Percentiles rank a stretch among this genome's conserved stretches.
Evolutionary conservation across 495 filamentous ascomycete genomes (phyloP).

Genomic region (Cryomyces minteri): DNA sequence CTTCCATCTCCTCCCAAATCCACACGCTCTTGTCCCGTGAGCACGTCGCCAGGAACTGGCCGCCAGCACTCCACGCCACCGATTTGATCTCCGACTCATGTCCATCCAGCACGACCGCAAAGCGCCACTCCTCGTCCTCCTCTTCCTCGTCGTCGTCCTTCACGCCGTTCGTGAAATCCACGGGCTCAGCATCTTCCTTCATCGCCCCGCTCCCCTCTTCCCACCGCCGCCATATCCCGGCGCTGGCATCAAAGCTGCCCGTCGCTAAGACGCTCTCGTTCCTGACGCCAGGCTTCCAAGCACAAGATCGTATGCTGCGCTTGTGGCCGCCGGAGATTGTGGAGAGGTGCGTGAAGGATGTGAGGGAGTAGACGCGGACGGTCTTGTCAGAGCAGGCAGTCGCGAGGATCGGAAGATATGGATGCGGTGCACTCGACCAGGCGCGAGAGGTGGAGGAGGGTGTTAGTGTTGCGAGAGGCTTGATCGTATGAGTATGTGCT

Average conservation of each 20-base stretch:
- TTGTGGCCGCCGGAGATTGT: slow-evolving; percentile 83
- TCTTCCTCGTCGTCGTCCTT: slow-evolving; percentile 9
- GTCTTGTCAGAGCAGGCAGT: slow-evolving; percentile 74
- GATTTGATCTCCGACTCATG: slow-evolving; percentile 89
- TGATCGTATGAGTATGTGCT: not conserved
- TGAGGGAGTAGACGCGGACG: slow-evolving; percentile 73
- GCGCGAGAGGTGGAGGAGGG: slow-evolving; percentile 59
- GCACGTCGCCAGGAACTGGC: slow-evolving; percentile 74
- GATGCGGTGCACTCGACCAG: slow-evolving; percentile 76
- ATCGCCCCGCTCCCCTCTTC: slow-evolving; percentile 25
- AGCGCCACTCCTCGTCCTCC: slow-evolving; percentile 61
- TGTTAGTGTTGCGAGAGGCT: slow-evolving; percentile 30
- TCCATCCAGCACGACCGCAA: slow-evolving; percentile 72
- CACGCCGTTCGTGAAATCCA: slow-evolving; percentile 13
- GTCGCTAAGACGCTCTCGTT: slow-evolving; percentile 67
- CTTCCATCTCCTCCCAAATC: slow-evolving; percentile 94
- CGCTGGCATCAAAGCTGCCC: slow-evolving; percentile 77
- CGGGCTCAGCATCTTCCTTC: slow-evolving; percentile 4
- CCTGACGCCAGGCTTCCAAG: slow-evolving; percentile 57
- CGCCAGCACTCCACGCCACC: slow-evolving; percentile 62
- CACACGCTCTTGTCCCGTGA: slow-evolving; percentile 88
- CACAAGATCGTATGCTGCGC: slow-evolving; percentile 57
- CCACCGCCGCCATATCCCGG: slow-evolving; percentile 67
- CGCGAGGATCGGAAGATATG: slow-evolving; percentile 69
- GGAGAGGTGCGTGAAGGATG: slow-evolving; percentile 56